Conservation (phyloP, 1,284 basidiomycete species). For the Moniliella sp. region DNA sequence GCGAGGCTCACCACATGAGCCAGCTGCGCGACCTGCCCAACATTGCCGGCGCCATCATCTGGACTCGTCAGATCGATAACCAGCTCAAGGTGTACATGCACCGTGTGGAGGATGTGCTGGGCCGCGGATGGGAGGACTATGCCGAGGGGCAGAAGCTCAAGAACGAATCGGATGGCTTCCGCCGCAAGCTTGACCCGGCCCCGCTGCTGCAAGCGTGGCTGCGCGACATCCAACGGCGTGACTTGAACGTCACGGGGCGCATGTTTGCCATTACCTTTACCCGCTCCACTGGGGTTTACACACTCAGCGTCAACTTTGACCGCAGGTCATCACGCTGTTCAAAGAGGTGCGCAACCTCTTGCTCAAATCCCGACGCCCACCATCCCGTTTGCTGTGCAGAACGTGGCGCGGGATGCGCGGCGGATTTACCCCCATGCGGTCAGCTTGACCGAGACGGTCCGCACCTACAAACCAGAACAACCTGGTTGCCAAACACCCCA, state of each 20-base stretch:
- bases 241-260: conserved; percentile 76
- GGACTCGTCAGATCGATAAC: conserved; percentile 91
- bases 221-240: conserved; percentile 65
- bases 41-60: conserved; percentile 89
- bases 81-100: conserved; percentile 94
- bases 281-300: conserved; percentile 43
- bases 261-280: conserved; percentile 79
- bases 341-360: conserved; percentile 88
- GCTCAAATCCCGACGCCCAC: conserved; percentile 58
- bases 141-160: conserved; percentile 94
- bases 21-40: conserved; percentile 91
- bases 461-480: conserved; percentile 83
- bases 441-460: conserved; percentile 75
- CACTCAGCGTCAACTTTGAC: conserved; percentile 83
- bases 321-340: conserved; percentile 89
- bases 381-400: conserved; percentile 77
- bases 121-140: conserved; percentile 92
- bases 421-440: conserved; percentile 91
- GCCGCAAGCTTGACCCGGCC: conserved; percentile 82
- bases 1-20: conserved; percentile 89
- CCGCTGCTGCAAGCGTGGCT: conserved; percentile 91
- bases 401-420: conserved; percentile 93
- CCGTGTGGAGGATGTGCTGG: conserved; percentile 93
- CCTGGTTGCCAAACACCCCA: conserved; percentile 57
- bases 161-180: conserved; percentile 70